Conservation (phyloP, 2,329 filamentous ascomycete species). For the Diatrype stigma region DNA sequence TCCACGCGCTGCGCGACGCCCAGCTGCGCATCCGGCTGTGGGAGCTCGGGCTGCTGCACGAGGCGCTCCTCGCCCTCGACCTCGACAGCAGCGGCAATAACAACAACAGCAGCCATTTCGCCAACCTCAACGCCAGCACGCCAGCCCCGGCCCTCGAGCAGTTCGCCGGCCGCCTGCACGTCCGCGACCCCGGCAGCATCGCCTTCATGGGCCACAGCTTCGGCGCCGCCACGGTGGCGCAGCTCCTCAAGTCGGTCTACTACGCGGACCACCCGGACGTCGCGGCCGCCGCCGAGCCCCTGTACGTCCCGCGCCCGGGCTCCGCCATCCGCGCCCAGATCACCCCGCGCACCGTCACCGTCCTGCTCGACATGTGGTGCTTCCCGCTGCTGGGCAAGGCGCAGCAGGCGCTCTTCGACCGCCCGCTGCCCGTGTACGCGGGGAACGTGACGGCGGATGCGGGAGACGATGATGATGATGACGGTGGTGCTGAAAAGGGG, state of each 20-base stretch:
- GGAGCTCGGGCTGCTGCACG: slow-evolving; percentile 70
- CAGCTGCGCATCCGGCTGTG: slow-evolving; percentile 74
- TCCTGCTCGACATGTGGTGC: slow-evolving; percentile 79
- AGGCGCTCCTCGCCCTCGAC: slow-evolving; percentile 64
- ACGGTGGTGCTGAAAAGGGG: background rate
- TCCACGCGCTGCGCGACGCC: slow-evolving; percentile 62
- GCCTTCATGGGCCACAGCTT: slow-evolving; percentile 79
- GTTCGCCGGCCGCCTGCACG: slow-evolving; percentile 59
- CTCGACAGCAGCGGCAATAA: slow-evolving; percentile 49
- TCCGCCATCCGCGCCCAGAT: slow-evolving; percentile 62
- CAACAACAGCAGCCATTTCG: slow-evolving; percentile 21
- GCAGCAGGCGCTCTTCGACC: slow-evolving; percentile 61
- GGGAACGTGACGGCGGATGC: slow-evolving; percentile 41
- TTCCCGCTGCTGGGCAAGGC: slow-evolving; percentile 63
- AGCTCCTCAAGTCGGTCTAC: slow-evolving; percentile 76
- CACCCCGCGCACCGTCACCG: slow-evolving; percentile 59
- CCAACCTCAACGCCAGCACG: slow-evolving; percentile 49
- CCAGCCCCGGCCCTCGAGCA: slow-evolving; percentile 53
- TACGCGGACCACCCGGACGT: slow-evolving; percentile 52
- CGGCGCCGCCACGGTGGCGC: slow-evolving; percentile 68
- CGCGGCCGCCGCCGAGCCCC: slow-evolving; percentile 45
- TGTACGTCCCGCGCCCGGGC: slow-evolving; percentile 55
- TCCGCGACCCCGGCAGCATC: slow-evolving; percentile 68
- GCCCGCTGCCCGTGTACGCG: slow-evolving; percentile 68
- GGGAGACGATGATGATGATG: slow-evolving; percentile 19